phyloP scores from a whole-genome alignment of 2,329 filamentous ascomycete genomes.

The Corinectria fuckeliana region DNA sequence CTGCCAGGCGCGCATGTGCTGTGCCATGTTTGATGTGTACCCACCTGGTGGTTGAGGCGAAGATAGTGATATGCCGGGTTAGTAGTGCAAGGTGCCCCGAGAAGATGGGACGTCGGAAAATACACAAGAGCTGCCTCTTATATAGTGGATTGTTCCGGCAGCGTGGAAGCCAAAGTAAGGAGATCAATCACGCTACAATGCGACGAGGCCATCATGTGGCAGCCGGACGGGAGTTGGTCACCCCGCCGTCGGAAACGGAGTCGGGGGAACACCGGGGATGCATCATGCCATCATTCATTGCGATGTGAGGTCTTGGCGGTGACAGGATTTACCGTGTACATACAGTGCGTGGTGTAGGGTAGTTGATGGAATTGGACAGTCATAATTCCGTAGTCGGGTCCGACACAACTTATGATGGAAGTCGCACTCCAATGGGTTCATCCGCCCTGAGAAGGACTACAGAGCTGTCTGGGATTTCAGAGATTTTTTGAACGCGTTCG shows the following conservation, averaged over 20 bases:
- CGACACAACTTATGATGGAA: too few species aligned
- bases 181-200: slow-evolving; percentile 16
- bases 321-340: too few species aligned
- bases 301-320: neutral
- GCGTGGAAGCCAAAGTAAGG: neutral
- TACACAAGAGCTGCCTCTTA: too few species aligned
- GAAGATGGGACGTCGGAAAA: neutral
- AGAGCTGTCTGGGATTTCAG: too few species aligned
- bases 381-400: neutral
- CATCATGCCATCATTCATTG: neutral
- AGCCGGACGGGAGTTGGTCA: neutral
- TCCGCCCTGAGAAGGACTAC: too few species aligned
- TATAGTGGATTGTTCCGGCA: too few species aligned
- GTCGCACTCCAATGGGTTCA: too few species aligned
- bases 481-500: too few species aligned
- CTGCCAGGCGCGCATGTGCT: slow-evolving; percentile 42
- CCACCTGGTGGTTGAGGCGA: too few species aligned
- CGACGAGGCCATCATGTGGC: neutral
- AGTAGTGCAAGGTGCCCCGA: neutral
- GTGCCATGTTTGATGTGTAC: slow-evolving; percentile 16
- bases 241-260: slow-evolving; percentile 11
- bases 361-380: neutral
- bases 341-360: neutral
- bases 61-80: neutral
- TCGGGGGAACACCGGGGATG: neutral